Percentiles rank a stretch among this genome's conserved stretches.
Evolutionary conservation across 2,329 filamentous ascomycete species (phyloP).

Genomic region (Thielaviopsis punctulata): DNA sequence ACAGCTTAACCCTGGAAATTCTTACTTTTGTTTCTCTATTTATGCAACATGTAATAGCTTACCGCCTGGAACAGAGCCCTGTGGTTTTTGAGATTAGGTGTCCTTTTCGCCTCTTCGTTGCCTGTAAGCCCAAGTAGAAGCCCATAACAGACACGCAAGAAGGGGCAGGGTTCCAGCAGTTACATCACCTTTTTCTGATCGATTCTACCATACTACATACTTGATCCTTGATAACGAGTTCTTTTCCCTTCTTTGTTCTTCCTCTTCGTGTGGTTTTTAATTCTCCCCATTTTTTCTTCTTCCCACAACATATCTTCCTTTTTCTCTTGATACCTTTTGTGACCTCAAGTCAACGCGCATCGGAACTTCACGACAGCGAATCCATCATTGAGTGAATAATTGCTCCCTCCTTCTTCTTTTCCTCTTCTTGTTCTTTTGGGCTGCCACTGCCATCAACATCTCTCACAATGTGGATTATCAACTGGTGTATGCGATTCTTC

Average conservation of each 20-base stretch:
- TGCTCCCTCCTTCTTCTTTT: background rate
- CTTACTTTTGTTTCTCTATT: background rate
- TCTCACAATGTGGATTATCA: conserved; percentile 71
- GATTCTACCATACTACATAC: no score
- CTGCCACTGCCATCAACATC: conserved; percentile 8
- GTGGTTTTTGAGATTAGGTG: background rate
- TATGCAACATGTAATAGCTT: background rate
- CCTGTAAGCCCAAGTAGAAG: no score
- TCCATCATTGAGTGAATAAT: background rate
- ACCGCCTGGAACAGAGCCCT: background rate
- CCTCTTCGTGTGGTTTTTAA: background rate
- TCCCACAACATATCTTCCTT: background rate
- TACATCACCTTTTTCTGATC: no score
- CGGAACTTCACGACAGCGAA: background rate
- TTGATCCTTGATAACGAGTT: background rate
- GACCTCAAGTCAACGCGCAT: background rate
- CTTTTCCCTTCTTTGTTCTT: background rate
- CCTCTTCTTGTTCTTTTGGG: background rate
- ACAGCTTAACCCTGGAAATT: background rate
- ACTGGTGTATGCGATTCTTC: conserved; percentile 61
- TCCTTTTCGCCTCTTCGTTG: background rate
- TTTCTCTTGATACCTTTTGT: background rate
- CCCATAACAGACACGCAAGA: no score
- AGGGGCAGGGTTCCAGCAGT: no score
- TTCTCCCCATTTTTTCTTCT: background rate